A percentile compares a stretch with the other conserved stretches of the same genome.
Conservation (phyloP, 2,329 filamentous ascomycete species). For the Massarina eburnea region DNA sequence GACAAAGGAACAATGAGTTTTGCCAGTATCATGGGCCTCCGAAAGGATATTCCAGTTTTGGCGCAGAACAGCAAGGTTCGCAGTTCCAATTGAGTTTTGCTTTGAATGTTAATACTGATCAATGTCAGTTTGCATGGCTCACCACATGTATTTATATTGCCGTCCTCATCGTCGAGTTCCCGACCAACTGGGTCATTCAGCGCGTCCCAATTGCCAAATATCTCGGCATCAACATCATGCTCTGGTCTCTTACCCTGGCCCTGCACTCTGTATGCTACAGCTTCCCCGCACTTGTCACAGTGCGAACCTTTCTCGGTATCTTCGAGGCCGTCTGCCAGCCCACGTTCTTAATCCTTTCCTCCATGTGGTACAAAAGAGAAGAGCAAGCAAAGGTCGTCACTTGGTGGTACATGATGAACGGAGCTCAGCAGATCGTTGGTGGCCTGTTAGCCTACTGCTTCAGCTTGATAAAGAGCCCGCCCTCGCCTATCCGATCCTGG, state of each 20-base stretch:
- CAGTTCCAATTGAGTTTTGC: neutral
- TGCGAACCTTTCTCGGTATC: slow-evolving; percentile 68
- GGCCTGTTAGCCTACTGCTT: slow-evolving; percentile 64
- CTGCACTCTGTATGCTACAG: slow-evolving; percentile 63
- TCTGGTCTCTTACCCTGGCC: slow-evolving; percentile 64
- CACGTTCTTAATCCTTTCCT: slow-evolving; percentile 65
- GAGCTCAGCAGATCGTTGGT: slow-evolving; percentile 70
- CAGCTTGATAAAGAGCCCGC: slow-evolving; percentile 36
- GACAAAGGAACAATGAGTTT: slow-evolving; percentile 69
- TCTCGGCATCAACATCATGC: slow-evolving; percentile 63
- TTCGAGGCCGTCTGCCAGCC: slow-evolving; percentile 73
- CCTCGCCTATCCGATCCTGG: slow-evolving; percentile 60
- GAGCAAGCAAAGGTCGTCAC: slow-evolving; percentile 69
- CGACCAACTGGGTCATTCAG: slow-evolving; percentile 66
- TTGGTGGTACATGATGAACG: slow-evolving; percentile 78
- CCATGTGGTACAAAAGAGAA: slow-evolving; percentile 71
- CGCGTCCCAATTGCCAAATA: slow-evolving; percentile 70
- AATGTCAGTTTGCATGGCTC: slow-evolving; percentile 65
- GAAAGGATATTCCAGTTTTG: slow-evolving; percentile 40
- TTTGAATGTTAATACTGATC: neutral
- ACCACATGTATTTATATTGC: slow-evolving; percentile 75
- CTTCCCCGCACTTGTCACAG: slow-evolving; percentile 61
- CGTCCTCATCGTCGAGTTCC: slow-evolving; percentile 71
- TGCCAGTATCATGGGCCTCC: slow-evolving; percentile 64
- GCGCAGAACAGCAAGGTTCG: slow-evolving; percentile 29